phyloP scores from a whole-genome alignment of 1,284 basidiomycete species.

The Cerrena zonata region DNA sequence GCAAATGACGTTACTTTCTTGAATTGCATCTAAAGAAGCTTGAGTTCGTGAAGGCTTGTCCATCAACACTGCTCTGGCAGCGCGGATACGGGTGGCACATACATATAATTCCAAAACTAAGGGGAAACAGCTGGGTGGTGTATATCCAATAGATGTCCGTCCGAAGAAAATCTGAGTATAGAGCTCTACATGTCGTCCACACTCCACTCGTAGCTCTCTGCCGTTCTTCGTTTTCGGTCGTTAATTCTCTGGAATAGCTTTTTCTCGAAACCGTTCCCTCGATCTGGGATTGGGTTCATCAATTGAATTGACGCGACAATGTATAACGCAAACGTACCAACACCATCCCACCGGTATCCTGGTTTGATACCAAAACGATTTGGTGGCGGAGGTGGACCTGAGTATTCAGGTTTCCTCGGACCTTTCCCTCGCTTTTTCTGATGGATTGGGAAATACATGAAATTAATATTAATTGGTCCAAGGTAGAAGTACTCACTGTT shows the following conservation, averaged over 20 bases:
- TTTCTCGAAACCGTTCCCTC: slow-evolving; percentile 92
- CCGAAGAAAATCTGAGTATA: no score
- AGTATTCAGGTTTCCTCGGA: slow-evolving; percentile 78
- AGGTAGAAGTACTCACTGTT: slow-evolving; percentile 52
- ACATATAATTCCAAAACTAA: no score
- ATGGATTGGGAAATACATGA: slow-evolving; percentile 5
- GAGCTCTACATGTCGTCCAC: slow-evolving; percentile 90
- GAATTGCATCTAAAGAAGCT: no score
- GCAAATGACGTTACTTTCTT: no score
- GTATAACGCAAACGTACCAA: slow-evolving; percentile 54
- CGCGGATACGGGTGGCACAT: no score
- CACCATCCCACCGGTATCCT: slow-evolving; percentile 95
- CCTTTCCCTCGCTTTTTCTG: slow-evolving; percentile 73
- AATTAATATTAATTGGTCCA: not conserved
- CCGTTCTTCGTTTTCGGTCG: slow-evolving; percentile 58
- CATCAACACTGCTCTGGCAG: no score
- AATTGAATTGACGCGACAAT: not conserved
- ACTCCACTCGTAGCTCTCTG: slow-evolving; percentile 78
- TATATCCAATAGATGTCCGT: no score
- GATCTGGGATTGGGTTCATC: slow-evolving; percentile 45
- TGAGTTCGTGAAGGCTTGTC: no score
- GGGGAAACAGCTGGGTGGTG: no score
- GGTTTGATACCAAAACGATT: slow-evolving; percentile 94
- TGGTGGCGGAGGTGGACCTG: slow-evolving; percentile 81
- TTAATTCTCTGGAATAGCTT: slow-evolving; percentile 82